A percentile compares a stretch with the other conserved stretches of the same genome.
Conservation (phyloP, 305 asterid species). For the Withania somnifera region DNA sequence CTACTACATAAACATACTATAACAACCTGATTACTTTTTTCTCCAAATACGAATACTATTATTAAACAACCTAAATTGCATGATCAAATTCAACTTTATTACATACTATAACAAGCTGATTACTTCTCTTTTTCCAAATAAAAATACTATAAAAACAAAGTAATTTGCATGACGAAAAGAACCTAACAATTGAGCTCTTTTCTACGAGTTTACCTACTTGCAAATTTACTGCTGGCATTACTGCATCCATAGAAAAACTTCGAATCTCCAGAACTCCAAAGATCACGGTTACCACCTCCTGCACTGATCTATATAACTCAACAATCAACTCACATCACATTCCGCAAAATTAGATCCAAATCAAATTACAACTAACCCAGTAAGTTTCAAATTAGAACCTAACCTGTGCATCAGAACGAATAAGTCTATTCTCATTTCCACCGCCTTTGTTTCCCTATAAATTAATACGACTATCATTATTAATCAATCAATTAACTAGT, state of each 20-base stretch:
- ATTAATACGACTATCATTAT: neutral
- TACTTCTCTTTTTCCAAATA: neutral
- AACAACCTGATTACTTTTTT: too few relatives aligned
- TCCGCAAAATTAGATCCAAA: constrained; percentile 14
- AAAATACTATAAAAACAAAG: neutral
- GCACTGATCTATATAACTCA: constrained; percentile 54
- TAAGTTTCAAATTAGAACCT: constrained; percentile 12
- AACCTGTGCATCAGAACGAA: constrained; percentile 34
- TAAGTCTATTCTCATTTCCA: constrained; percentile 13
- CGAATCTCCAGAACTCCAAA: constrained; percentile 69
- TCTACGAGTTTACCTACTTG: constrained; percentile 41
- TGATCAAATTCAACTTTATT: too few relatives aligned
- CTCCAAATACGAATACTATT: too few relatives aligned
- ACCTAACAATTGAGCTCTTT: neutral
- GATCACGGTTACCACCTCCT: constrained; percentile 47
- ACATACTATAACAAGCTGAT: neutral
- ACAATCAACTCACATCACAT: constrained; percentile 27
- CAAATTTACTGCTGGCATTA: constrained; percentile 54
- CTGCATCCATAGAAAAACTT: constrained; percentile 65
- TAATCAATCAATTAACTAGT: neutral
- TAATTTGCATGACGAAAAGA: neutral
- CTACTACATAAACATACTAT: neutral
- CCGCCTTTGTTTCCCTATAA: constrained; percentile 16
- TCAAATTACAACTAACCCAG: neutral
- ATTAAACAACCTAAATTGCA: too few relatives aligned